Evolutionary conservation across 345 rosid species (phyloP).

Genomic region (Conringia planisiliqua): DNA sequence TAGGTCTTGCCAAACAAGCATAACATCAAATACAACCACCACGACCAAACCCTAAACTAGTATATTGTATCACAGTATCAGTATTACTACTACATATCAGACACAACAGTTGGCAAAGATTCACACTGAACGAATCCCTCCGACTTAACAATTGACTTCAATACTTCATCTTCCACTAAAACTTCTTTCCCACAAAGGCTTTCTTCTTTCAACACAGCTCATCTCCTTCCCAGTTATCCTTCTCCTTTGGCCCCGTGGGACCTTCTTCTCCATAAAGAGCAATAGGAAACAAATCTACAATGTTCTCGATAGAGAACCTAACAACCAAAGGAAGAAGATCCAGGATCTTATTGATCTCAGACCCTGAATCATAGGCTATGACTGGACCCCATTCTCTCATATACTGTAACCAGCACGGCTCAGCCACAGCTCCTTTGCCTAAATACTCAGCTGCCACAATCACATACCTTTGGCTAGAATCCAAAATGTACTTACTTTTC

Average conservation of each 20-base stretch:
- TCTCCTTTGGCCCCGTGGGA: constrained; percentile 95
- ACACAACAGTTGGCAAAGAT: background rate
- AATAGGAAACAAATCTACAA: constrained; percentile 77
- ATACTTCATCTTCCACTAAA: background rate
- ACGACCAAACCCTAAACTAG: background rate
- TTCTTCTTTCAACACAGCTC: constrained; percentile 44
- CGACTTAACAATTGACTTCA: background rate
- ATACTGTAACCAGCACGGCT: constrained; percentile 83
- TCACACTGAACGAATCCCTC: constrained; percentile 3
- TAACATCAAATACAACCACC: constrained; percentile 5
- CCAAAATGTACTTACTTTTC: constrained; percentile 51
- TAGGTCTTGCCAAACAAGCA: background rate
- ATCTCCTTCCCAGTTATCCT: constrained; percentile 83
- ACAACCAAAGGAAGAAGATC: constrained; percentile 60
- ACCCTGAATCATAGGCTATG: constrained; percentile 67
- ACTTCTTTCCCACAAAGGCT: background rate
- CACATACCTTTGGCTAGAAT: constrained; percentile 66
- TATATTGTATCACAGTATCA: background rate
- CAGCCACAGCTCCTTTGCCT: constrained; percentile 49
- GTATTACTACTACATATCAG: background rate
- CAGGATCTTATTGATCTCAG: constrained; percentile 71
- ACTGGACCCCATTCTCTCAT: constrained; percentile 99
- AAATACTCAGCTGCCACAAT: constrained; percentile 80
- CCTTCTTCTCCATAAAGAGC: constrained; percentile 97
- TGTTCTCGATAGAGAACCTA: constrained; percentile 71